phyloP scores from a whole-genome alignment of 371 early-diverging fungal genomes.

The Mucor velutinosus region DNA sequence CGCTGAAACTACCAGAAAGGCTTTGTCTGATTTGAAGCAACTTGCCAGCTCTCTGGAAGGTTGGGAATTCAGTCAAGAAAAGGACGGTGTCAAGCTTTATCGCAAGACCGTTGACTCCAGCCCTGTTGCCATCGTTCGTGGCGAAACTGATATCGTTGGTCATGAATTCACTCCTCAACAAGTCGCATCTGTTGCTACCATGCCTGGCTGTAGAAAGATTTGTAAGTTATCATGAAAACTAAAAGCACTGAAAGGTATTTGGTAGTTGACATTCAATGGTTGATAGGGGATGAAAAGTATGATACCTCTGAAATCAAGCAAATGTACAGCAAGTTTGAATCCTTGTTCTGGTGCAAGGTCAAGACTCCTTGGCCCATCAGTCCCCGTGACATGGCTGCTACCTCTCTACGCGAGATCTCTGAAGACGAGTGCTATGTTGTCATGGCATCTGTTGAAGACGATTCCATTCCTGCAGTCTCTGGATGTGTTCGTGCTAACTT shows the following conservation, averaged over 20 bases:
- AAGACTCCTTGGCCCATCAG: slow-evolving; percentile 54
- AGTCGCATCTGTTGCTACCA: slow-evolving; percentile 26
- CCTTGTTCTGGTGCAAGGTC: slow-evolving; percentile 45
- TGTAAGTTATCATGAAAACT: slow-evolving; percentile 22
- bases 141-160: slow-evolving; percentile 22
- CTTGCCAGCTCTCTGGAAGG: slow-evolving; percentile 21
- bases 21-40: slow-evolving; percentile 29
- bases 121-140: slow-evolving; percentile 28
- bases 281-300: slow-evolving; percentile 49
- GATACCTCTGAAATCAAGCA: slow-evolving; percentile 42
- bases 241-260: not conserved
- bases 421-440: slow-evolving; percentile 26
- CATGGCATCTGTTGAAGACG: slow-evolving; percentile 43
- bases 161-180: slow-evolving; percentile 21
- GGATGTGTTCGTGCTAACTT: slow-evolving; percentile 44
- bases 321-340: slow-evolving; percentile 26
- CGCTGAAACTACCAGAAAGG: slow-evolving; percentile 13
- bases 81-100: slow-evolving; percentile 29
- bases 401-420: slow-evolving; percentile 18
- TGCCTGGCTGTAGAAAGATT: slow-evolving; percentile 28
- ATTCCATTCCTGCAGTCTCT: slow-evolving; percentile 25
- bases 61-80: slow-evolving; percentile 28
- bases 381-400: slow-evolving; percentile 31
- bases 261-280: not conserved
- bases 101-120: slow-evolving; percentile 18